Conservation (phyloP, 2,329 filamentous ascomycete species). For the Cladosporium cucumerinum region DNA sequence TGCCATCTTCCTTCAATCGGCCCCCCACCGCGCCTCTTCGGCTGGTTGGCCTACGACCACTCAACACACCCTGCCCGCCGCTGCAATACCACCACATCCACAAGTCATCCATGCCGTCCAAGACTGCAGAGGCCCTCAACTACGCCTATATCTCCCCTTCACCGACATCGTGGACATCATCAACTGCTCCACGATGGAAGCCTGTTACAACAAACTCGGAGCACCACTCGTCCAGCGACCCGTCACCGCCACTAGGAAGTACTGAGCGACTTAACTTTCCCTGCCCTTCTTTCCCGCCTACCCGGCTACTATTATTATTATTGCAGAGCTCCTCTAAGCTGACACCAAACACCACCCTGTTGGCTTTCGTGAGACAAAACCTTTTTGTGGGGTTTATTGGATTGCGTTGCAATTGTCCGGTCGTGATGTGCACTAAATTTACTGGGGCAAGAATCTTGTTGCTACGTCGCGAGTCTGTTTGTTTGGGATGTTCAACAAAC, state of each 20-base stretch:
- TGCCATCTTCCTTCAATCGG: slow-evolving; percentile 3
- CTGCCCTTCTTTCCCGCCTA: background rate
- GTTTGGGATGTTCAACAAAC: background rate
- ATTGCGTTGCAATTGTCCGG: background rate
- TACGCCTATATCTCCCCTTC: slow-evolving; percentile 7
- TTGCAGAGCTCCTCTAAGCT: slow-evolving; percentile 9
- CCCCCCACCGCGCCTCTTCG: background rate
- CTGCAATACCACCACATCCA: slow-evolving; percentile 5
- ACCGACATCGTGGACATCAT: slow-evolving; percentile 5
- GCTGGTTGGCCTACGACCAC: background rate
- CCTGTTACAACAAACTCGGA: background rate
- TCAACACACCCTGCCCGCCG: slow-evolving; percentile 4
- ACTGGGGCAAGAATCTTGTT: background rate
- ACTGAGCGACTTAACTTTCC: background rate
- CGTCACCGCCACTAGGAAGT: background rate
- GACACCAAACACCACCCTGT: slow-evolving; percentile 4
- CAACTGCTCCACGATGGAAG: background rate
- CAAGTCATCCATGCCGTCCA: slow-evolving; percentile 7
- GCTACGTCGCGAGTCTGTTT: background rate
- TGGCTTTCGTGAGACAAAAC: slow-evolving; percentile 10
- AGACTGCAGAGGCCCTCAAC: background rate
- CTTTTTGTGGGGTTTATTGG: background rate
- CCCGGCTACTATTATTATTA: slow-evolving; percentile 1
- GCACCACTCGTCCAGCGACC: background rate
- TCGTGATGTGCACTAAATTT: background rate